Conservation (phyloP, 73 alveolate genomes). For the Paramecium caudatum region DNA sequence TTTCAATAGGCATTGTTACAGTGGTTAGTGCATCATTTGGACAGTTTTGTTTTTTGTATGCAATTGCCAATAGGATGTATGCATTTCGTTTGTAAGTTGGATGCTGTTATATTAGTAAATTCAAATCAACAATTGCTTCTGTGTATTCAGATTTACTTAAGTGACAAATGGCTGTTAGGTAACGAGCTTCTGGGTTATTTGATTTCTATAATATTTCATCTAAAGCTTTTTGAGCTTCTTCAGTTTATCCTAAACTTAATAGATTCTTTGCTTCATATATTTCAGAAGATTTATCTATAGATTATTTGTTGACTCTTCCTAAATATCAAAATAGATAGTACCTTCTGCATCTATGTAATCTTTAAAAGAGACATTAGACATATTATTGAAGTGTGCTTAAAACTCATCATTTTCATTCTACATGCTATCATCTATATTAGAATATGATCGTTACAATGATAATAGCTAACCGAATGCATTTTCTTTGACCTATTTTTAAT, state of each 20-base stretch:
- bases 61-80: constrained; percentile 72
- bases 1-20: constrained; percentile 24
- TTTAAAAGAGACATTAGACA: not conserved
- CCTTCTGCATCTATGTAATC: constrained; percentile 46
- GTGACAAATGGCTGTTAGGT: constrained; percentile 39
- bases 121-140: constrained; percentile 54
- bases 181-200: constrained; percentile 68
- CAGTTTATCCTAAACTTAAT: constrained; percentile 38
- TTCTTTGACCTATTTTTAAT: constrained; percentile 46
- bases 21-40: constrained; percentile 57
- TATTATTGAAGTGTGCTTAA: not conserved
- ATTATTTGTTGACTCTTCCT: not conserved
- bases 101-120: constrained; percentile 14
- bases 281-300: constrained; percentile 34
- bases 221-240: constrained; percentile 49
- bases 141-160: constrained; percentile 24
- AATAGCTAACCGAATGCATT: constrained; percentile 38
- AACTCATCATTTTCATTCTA: constrained; percentile 26
- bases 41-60: constrained; percentile 63
- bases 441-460: not conserved
- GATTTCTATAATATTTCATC: not conserved
- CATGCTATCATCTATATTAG: constrained; percentile 18
- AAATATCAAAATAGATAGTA: not conserved
- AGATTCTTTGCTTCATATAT: constrained; percentile 50
- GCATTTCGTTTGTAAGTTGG: constrained; percentile 75